phyloP scores from a whole-genome alignment of 106 monocot species.

The Cymbidium sinense region DNA sequence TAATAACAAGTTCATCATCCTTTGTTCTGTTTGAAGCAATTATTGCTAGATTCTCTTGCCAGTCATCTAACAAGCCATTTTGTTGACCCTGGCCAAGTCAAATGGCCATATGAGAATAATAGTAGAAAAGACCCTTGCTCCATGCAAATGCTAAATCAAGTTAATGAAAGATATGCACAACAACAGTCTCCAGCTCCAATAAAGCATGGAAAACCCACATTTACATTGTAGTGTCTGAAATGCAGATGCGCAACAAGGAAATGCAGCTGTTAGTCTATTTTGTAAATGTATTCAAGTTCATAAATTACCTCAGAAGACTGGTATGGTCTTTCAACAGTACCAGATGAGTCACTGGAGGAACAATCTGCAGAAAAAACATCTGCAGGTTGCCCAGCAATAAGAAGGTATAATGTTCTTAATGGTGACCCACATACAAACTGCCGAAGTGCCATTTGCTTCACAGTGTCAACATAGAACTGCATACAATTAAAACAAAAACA shows the following conservation, averaged over 20 bases:
- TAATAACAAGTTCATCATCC: constrained; percentile 85
- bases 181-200: neutral
- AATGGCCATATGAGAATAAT: neutral
- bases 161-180: neutral
- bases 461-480: constrained; percentile 97
- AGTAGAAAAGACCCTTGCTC: neutral
- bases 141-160: neutral
- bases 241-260: neutral
- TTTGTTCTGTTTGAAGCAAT: constrained; percentile 94
- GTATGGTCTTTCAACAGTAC: constrained; percentile 25
- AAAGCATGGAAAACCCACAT: neutral
- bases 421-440: constrained; percentile 89
- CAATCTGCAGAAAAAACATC: constrained; percentile 72
- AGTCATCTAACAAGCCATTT: constrained; percentile 78
- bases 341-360: constrained; percentile 17
- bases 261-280: neutral
- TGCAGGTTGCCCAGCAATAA: constrained; percentile 95
- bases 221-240: neutral
- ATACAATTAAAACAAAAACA: neutral
- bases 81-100: constrained; percentile 28
- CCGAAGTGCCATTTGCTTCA: constrained; percentile 86
- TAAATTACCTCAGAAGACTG: constrained; percentile 46
- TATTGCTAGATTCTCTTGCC: constrained; percentile 94
- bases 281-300: constrained; percentile 3
- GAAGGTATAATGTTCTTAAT: constrained; percentile 81